Conservation (phyloP, 441 rosid genomes). For the Pelargonium myrrhifolium region DNA sequence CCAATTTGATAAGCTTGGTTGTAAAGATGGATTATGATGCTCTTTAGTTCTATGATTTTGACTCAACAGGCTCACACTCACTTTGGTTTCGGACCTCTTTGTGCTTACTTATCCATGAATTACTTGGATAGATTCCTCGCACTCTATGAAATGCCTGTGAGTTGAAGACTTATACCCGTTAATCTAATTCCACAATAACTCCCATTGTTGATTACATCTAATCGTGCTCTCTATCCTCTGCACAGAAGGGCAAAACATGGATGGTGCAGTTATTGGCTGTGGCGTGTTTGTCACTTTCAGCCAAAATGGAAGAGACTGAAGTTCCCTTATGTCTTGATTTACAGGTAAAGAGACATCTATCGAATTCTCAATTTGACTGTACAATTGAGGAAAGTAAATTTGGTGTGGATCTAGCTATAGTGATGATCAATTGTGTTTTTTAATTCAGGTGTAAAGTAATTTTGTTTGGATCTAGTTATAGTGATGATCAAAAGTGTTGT, state of each 20-base stretch:
- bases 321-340: slow-evolving; percentile 53
- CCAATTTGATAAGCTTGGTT: neutral
- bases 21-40: neutral
- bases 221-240: neutral
- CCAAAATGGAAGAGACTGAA: slow-evolving; percentile 66
- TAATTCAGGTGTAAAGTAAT: slow-evolving; percentile 28
- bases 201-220: slow-evolving; percentile 7
- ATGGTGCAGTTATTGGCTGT: slow-evolving; percentile 60
- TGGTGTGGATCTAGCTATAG: neutral
- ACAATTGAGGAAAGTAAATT: neutral
- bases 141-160: slow-evolving; percentile 55
- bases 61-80: slow-evolving; percentile 51
- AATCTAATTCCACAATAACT: neutral
- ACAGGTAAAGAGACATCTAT: slow-evolving; percentile 35
- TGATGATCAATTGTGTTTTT: slow-evolving; percentile 3
- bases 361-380: neutral
- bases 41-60: slow-evolving; percentile 7
- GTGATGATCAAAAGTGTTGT: neutral
- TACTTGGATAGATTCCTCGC: slow-evolving; percentile 73
- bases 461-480: neutral
- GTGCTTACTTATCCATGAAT: slow-evolving; percentile 46
- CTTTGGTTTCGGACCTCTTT: slow-evolving; percentile 64
- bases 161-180: slow-evolving; percentile 17
- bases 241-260: slow-evolving; percentile 62
- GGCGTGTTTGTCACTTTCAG: slow-evolving; percentile 66